phyloP scores from a whole-genome alignment of 2,329 filamentous ascomycete species.

The Myriosclerotinia scirpicola region DNA sequence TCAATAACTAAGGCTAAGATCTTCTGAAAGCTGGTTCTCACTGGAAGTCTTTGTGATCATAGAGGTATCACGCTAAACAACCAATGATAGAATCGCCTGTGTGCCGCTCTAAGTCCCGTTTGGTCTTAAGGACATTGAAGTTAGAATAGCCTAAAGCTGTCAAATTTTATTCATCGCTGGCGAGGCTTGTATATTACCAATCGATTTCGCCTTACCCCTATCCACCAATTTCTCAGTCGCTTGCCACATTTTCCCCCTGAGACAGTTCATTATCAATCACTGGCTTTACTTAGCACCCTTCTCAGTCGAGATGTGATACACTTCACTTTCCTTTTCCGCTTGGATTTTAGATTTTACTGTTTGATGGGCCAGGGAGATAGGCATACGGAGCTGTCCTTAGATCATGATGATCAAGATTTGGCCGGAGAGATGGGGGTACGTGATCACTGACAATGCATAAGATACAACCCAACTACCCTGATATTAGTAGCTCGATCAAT shows the following conservation, averaged over 20 bases:
- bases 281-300: background rate
- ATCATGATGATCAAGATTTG: no score
- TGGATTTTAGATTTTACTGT: conserved; percentile 12
- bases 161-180: background rate
- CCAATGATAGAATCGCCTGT: conserved; percentile 6
- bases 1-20: background rate
- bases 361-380: conserved; percentile 17
- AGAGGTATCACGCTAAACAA: background rate
- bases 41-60: background rate
- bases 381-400: conserved; percentile 7
- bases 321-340: conserved; percentile 13
- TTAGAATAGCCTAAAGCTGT: conserved; percentile 16
- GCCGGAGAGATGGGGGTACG: no score
- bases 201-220: conserved; percentile 16
- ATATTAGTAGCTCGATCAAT: background rate
- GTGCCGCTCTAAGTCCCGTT: no score
- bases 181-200: background rate
- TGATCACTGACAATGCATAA: conserved; percentile 19
- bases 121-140: background rate
- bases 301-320: background rate
- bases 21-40: background rate
- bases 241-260: conserved; percentile 17
- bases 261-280: conserved; percentile 15
- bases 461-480: conserved; percentile 16
- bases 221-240: conserved; percentile 18